Evolutionary conservation across 192 early-diverging fungal species (phyloP), one percentile per base, ranked within the genome.

Genomic region (Coemansia pectinata): DNA sequence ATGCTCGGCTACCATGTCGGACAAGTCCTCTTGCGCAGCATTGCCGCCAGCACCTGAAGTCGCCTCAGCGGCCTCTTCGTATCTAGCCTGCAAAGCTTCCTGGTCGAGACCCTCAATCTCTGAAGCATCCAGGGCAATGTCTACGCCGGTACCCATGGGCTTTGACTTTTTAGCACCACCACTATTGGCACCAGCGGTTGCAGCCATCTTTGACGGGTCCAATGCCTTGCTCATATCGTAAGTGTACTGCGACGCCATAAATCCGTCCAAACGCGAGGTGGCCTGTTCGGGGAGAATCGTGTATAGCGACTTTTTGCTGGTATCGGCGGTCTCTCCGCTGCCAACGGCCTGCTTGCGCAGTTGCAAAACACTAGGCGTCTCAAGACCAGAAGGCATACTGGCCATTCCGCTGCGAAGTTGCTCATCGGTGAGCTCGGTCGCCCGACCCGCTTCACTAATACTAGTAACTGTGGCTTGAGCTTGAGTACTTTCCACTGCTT

Each of bases 231-330:
- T 67, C 33, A 98, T 69, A 67, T 96, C 92, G 69, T 99, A 99
- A 3, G 90, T 90, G 71, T 94, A 95, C 71, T 93, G 89, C 38
- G 93, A 94, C 21, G 94, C 97, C 97, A 99, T 97, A 73, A 99
- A 93, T 11, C 92, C 94, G 1, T 87, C 85, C 60, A 91, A 84
- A 41, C 78, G 72, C 11, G 86, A 80, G 45, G 90, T 85, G 39
- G 87, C 86, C 65, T 95, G 88, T 27, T 92, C 93, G 27, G 77
- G 70, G 44, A 99, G 66, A n/a, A 99, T 90, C n/a, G 88, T 92
- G 78, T 96, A 98, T 17, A 99, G 85, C 68, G 86, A 79, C 57
- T 84, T 86, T 7, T 61, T 39, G 34, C 34, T 14, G 6, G n/a
- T 9, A 29, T 87, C 75, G 41, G 65, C 72, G 6, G 72, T 77